These are phyloP conservation scores for Nothopassalora personata DNA, from an alignment of 2,329 filamentous ascomycete genomes.

Conservation along the genomic window DNA sequence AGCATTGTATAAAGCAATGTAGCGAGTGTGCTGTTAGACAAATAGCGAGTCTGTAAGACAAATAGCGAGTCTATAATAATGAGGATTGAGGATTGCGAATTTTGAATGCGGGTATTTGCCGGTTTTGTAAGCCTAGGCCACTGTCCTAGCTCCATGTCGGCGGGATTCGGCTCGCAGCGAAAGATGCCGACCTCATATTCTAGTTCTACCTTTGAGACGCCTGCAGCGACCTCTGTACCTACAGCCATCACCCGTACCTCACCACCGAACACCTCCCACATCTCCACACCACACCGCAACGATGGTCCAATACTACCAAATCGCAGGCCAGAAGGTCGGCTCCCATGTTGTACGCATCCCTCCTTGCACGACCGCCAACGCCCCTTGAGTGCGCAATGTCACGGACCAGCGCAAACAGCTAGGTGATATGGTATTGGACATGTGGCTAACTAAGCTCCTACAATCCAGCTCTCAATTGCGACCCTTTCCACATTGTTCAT, in stretches of 20 bases:
- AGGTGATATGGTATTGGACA: not conserved
- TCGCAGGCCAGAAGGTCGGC: constrained; percentile 50
- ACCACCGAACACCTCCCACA: constrained; percentile 5
- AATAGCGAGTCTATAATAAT: too few relatives aligned
- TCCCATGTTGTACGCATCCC: constrained; percentile 46
- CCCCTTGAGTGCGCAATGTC: constrained; percentile 1
- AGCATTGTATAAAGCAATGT: too few relatives aligned
- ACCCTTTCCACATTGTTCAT: constrained; percentile 48
- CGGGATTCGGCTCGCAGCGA: not conserved
- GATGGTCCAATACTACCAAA: constrained; percentile 51
- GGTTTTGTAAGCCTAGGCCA: too few relatives aligned
- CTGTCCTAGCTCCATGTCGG: not conserved
- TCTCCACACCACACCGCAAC: constrained; percentile 14
- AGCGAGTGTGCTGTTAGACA: too few relatives aligned
- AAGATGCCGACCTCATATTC: constrained; percentile 1
- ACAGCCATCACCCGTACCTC: not conserved
- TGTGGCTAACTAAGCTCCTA: not conserved
- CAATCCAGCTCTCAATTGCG: constrained; percentile 54
- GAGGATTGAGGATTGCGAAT: too few relatives aligned
- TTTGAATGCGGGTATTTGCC: too few relatives aligned
- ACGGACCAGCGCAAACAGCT: not conserved
- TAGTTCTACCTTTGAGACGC: too few relatives aligned
- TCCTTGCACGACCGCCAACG: not conserved
- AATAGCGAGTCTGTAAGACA: too few relatives aligned
- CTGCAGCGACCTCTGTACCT: not conserved